Evolutionary conservation across 2,329 filamentous ascomycete species (phyloP), one percentile per base, ranked within the genome.

Genomic region (Fragosphaeria purpurea): DNA sequence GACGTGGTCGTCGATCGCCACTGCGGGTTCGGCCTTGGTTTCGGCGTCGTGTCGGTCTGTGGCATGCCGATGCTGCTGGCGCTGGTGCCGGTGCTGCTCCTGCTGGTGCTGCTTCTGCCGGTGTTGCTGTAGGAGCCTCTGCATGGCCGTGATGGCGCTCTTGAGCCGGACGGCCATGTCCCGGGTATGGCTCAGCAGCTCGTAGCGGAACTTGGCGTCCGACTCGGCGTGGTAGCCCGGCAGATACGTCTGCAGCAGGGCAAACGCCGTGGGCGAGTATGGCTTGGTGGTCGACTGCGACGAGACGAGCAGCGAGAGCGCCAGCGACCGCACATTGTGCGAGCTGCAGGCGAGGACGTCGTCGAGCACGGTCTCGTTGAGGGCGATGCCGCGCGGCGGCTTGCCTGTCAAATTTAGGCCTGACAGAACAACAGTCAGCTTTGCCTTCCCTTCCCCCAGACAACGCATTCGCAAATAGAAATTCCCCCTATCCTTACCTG

Each of bases 181-280:
- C 54, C 87, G 83, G 3, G 85, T 80, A 55, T 86, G 78, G 31
- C 82, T 81, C 32, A 91, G 74, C 2, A 94, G 74, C 58, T 95
- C 88, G 52, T 90, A 85, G 51, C 93, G 81, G 57, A 90, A 85
- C 59, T 91, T 88, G 6, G 91, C 83, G 62, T 96, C 89, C 0
- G 86, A 82, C 55, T 96, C 90, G 4, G 88, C 80, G 62, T 94
- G 85, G 56, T 91, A 80, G 12, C 83, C 77, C 1, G 78, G 74
- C 4, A 97, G 67, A 52, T 87, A 80, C 37, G 70, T 72, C 48
- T 74, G 74, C 3, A 97, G 69, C 10, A 85, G 73, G 4, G 68
- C 64, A 3, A 96, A 71, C 0, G 83, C 76, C 8, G 70, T 73
- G 0, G 67, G 60, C 0, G 83, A 83, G 48, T 94, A 82, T 1